These are phyloP conservation scores for Cornus florida DNA, from an alignment of 148 eudicot genomes.

Conservation along the genomic window DNA sequence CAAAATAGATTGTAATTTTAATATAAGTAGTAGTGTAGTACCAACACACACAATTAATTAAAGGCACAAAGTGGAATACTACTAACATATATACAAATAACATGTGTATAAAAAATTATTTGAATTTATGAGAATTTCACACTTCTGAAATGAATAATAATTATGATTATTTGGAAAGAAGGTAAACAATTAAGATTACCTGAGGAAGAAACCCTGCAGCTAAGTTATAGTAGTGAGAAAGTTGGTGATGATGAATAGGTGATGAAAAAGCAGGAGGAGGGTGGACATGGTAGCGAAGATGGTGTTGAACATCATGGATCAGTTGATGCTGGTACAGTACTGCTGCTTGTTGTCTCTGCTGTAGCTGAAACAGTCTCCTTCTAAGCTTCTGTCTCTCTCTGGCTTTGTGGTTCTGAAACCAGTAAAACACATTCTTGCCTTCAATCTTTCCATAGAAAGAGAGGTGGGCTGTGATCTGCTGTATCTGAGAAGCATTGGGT, in stretches of 20 bases:
- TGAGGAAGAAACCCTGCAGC: constrained; percentile 15
- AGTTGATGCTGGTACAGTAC: constrained; percentile 2
- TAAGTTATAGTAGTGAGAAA: constrained; percentile 2
- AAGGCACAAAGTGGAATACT: too few relatives aligned
- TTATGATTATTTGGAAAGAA: too few relatives aligned
- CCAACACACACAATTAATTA: too few relatives aligned
- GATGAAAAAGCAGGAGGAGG: background rate
- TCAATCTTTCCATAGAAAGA: constrained; percentile 75
- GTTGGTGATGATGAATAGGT: background rate
- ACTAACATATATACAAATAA: too few relatives aligned
- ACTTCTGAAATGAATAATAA: too few relatives aligned
- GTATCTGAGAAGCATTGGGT: constrained; percentile 76
- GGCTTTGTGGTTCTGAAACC: constrained; percentile 97
- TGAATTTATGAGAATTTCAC: too few relatives aligned
- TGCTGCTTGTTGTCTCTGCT: constrained; percentile 11
- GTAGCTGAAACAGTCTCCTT: constrained; percentile 35
- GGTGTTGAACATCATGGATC: background rate
- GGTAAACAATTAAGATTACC: background rate
- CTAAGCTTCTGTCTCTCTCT: constrained; percentile 76
- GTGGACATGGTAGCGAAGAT: background rate
- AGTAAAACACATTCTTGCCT: constrained; percentile 88
- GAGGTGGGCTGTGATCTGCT: constrained; percentile 76
- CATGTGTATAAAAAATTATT: too few relatives aligned
- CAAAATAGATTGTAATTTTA: too few relatives aligned
- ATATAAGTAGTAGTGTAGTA: too few relatives aligned